Base-by-base conservation (phyloP, 2,329 filamentous ascomycete species). In the Apiospora kogelbergensis region DNA sequence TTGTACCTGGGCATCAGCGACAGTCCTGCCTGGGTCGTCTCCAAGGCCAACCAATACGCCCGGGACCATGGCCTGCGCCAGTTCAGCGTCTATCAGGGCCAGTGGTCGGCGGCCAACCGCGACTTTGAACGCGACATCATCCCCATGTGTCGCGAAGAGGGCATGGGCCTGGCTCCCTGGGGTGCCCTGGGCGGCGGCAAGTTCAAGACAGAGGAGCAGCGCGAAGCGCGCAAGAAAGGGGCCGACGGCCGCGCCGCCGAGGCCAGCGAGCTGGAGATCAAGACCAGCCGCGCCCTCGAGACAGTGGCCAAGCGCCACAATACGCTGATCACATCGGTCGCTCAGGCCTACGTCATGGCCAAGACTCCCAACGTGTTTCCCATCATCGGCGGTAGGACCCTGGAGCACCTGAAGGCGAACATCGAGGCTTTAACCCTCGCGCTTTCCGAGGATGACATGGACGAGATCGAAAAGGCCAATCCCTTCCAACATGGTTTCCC, bases 61-160 rank as follows among this genome's bases (percentile, higher is more conserved):
- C 86, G 90, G 53, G 85, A 88, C 71, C 87, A 93, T 71, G 90
- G 90, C n/a, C 83, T 93, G 37, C 87, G 89, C 1, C 89, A 86
- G 46, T 94, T 94, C 80, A 86, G 83, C 44, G 86, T 93, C 40
- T 93, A 92, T 78, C 89, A 91, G 78, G 91, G 91, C 11, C 81
- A 80, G 13, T 93, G 90, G 89, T 87, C 81, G 26, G 86, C 88
- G 13, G 85, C 86, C 0, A 75, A 82, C n/a, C 86, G 91, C 30
- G 91, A 93, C 77, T 87, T 92, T 66, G 90, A 91, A 80, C 84
- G 89, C 30, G 90, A 91, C n/a, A 89, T 91, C 73, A 84, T 93
- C 44, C 89, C 89, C 53, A 92, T 92, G 90, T 83, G 80, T 46
- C 82, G 82, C 45, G 82, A 84, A 40, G 88, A 91, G 74, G 89